Evolutionary conservation across 352 stramenopile genomes (phyloP).

Genomic region (Phytophthora lateralis): DNA sequence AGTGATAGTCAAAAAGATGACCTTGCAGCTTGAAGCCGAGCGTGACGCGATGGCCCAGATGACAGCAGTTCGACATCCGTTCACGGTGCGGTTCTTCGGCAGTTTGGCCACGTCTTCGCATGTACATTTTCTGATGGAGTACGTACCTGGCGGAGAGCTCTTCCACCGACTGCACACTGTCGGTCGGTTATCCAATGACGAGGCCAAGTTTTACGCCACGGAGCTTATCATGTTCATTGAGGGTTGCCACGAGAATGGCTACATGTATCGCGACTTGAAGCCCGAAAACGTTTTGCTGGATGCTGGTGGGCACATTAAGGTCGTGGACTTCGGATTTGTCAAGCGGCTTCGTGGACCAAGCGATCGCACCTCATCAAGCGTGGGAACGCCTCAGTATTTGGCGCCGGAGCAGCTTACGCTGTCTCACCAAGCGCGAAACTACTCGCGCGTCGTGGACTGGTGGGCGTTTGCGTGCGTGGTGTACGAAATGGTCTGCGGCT

Average conservation of each 20-base stretch:
- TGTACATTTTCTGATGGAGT: constrained; percentile 77
- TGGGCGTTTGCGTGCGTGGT: constrained; percentile 83
- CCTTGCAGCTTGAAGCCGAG: constrained; percentile 59
- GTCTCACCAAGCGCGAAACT: constrained; percentile 56
- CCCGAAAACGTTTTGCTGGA: constrained; percentile 92
- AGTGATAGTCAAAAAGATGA: constrained; percentile 61
- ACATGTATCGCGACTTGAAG: constrained; percentile 91
- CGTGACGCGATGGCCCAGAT: constrained; percentile 52
- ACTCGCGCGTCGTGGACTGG: constrained; percentile 84
- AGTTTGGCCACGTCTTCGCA: constrained; percentile 64
- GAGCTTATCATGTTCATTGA: constrained; percentile 71
- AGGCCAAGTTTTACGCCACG: constrained; percentile 81
- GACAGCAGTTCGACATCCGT: constrained; percentile 47
- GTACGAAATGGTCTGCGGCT: constrained; percentile 80
- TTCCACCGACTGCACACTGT: constrained; percentile 60
- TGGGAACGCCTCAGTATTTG: constrained; percentile 78
- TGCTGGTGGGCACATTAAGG: constrained; percentile 59
- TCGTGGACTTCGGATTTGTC: constrained; percentile 76
- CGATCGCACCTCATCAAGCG: constrained; percentile 57
- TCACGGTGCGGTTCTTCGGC: constrained; percentile 63
- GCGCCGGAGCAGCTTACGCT: constrained; percentile 76
- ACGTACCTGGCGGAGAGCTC: constrained; percentile 68
- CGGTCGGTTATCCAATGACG: constrained; percentile 60
- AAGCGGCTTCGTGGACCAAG: constrained; percentile 39
- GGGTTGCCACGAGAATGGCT: constrained; percentile 51